Evolutionary conservation across 1,284 basidiomycete genomes (phyloP).

Genomic region (Leccinum variabile): DNA sequence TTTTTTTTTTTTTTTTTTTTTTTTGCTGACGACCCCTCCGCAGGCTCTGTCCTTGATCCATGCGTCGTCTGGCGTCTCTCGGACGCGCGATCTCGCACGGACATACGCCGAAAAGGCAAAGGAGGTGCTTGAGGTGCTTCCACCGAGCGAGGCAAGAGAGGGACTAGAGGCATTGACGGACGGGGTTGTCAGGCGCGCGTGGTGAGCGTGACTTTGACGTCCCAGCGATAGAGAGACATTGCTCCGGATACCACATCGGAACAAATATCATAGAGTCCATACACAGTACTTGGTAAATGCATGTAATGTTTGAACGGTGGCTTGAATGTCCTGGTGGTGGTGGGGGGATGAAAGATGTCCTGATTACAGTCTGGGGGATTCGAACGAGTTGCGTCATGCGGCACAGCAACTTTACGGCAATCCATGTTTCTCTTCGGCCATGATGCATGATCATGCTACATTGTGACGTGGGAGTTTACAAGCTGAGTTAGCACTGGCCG

Average conservation of each 20-base stretch:
- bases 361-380: not conserved
- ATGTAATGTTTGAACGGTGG: not conserved
- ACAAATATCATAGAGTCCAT: not conserved
- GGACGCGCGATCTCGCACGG: slow-evolving; percentile 77
- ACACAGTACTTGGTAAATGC: not conserved
- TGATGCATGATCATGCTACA: too few species aligned
- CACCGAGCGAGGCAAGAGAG: slow-evolving; percentile 77
- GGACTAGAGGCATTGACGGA: slow-evolving; percentile 71
- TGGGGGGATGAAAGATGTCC: not conserved
- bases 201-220: slow-evolving; percentile 18
- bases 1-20: not conserved
- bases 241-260: slow-evolving; percentile 10
- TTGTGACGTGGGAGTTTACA: too few species aligned
- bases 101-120: slow-evolving; percentile 80
- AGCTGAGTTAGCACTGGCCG: too few species aligned
- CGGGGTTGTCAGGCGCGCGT: slow-evolving; percentile 47
- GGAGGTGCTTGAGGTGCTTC: slow-evolving; percentile 70
- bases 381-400: too few species aligned
- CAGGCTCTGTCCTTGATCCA: slow-evolving; percentile 78
- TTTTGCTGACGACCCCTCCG: slow-evolving; percentile 3
- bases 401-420: not conserved
- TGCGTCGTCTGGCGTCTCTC: slow-evolving; percentile 74
- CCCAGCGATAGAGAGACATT: not conserved
- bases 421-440: too few species aligned
- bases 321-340: not conserved